phyloP scores from a whole-genome alignment of 352 stramenopile genomes.

The Phytopythium chamaehyphon region DNA sequence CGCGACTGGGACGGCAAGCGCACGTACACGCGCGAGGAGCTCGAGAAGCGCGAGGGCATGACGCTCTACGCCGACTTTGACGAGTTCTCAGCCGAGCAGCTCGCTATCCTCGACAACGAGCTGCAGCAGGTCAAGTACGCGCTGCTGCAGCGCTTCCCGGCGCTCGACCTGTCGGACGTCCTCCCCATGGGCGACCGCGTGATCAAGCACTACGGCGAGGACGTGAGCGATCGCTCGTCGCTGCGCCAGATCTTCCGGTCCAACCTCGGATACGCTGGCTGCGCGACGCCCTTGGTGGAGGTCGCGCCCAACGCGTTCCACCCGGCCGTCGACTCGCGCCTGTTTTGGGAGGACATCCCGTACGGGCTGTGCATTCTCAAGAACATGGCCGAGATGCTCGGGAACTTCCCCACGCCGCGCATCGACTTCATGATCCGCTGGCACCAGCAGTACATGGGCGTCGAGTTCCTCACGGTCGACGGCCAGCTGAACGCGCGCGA shows the following conservation, averaged over 20 bases:
- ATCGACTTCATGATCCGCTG: conserved; percentile 94
- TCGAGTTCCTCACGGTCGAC: conserved; percentile 83
- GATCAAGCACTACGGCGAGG: conserved; percentile 91
- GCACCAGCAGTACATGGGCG: conserved; percentile 91
- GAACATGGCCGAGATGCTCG: conserved; percentile 91
- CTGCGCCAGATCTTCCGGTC: conserved; percentile 90
- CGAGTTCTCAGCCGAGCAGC: conserved; percentile 89
- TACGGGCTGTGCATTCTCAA: conserved; percentile 93
- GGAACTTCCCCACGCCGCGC: conserved; percentile 90
- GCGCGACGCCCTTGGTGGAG: conserved; percentile 85
- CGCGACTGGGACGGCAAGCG: conserved; percentile 89
- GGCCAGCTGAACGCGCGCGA: conserved; percentile 88
- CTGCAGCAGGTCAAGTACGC: conserved; percentile 91
- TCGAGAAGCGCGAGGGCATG: conserved; percentile 83
- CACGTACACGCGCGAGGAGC: conserved; percentile 80
- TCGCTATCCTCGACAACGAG: conserved; percentile 92
- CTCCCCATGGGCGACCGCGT: conserved; percentile 88
- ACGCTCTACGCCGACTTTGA: conserved; percentile 92
- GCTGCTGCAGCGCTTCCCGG: conserved; percentile 87
- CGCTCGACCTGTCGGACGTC: conserved; percentile 89
- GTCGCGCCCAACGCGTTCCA: conserved; percentile 69
- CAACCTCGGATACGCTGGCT: conserved; percentile 89
- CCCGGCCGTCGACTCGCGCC: conserved; percentile 76
- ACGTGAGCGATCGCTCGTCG: conserved; percentile 84
- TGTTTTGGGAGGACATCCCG: conserved; percentile 93